A percentile compares a stretch with the other conserved stretches of the same genome.
Evolutionary conservation across 2,329 filamentous ascomycete species (phyloP).

Genomic region (Colletotrichum camelliae): DNA sequence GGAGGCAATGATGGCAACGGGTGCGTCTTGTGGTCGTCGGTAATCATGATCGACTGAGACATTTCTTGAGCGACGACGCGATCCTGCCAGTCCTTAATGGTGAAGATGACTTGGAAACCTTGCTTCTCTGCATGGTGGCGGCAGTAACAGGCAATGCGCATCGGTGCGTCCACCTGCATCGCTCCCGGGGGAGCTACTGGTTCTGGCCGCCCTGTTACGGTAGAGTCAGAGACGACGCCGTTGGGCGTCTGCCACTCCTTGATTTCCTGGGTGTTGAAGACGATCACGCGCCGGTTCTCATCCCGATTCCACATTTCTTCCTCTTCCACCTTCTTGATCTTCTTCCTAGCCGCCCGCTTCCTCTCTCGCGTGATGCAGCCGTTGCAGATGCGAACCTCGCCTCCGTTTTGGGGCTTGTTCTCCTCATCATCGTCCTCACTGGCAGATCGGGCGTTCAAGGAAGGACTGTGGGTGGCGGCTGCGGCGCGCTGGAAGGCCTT

Average conservation of each 20-base stretch:
- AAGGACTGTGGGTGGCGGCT: slow-evolving; percentile 43
- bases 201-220: slow-evolving; percentile 46
- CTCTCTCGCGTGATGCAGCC: slow-evolving; percentile 93
- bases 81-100: slow-evolving; percentile 81
- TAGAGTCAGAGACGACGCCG: slow-evolving; percentile 40
- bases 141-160: slow-evolving; percentile 98
- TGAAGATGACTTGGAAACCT: slow-evolving; percentile 94
- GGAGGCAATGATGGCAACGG: slow-evolving; percentile 38
- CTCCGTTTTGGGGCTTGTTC: slow-evolving; percentile 81
- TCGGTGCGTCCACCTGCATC: slow-evolving; percentile 83
- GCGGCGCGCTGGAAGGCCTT: slow-evolving; percentile 70
- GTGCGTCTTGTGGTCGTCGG: slow-evolving; percentile 95
- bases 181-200: slow-evolving; percentile 57
- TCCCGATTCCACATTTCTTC: slow-evolving; percentile 86
- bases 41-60: slow-evolving; percentile 92
- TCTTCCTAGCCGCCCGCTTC: slow-evolving; percentile 90
- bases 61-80: slow-evolving; percentile 83
- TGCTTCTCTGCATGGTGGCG: slow-evolving; percentile 93
- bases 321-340: slow-evolving; percentile 90
- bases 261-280: slow-evolving; percentile 89
- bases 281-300: slow-evolving; percentile 81
- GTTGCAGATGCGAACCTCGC: slow-evolving; percentile 89
- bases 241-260: slow-evolving; percentile 76
- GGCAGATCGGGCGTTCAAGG: slow-evolving; percentile 27
- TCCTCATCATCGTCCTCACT: slow-evolving; percentile 64